Evolutionary conservation across 192 early-diverging fungal genomes (phyloP).

Genomic region (Dimargaris xerosporica): DNA sequence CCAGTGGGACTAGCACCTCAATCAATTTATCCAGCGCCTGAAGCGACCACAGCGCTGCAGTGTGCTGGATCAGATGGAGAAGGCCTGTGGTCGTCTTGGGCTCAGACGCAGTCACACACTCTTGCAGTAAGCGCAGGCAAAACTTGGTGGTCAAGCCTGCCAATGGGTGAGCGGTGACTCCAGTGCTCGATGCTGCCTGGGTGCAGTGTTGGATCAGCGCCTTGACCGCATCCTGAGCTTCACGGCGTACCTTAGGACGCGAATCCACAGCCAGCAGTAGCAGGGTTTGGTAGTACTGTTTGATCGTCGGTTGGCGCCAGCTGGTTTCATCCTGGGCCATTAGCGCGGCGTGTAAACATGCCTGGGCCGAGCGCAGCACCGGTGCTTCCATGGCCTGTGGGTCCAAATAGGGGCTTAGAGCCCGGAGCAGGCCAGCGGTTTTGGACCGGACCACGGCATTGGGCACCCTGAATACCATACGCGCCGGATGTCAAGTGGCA

Average conservation of each 20-base stretch:
- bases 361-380: slow-evolving; percentile 58
- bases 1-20: slow-evolving; percentile 57
- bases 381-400: slow-evolving; percentile 49
- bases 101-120: slow-evolving; percentile 32
- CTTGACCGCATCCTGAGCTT: slow-evolving; percentile 71
- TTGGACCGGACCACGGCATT: slow-evolving; percentile 40
- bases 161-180: too few relatives aligned
- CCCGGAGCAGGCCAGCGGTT: slow-evolving; percentile 37
- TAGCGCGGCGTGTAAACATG: slow-evolving; percentile 65
- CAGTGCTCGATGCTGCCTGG: slow-evolving; percentile 38
- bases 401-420: slow-evolving; percentile 42
- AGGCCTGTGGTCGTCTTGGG: slow-evolving; percentile 43
- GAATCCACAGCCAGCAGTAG: slow-evolving; percentile 63
- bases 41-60: slow-evolving; percentile 37
- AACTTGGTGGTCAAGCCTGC: slow-evolving; percentile 46
- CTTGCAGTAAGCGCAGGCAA: slow-evolving; percentile 38
- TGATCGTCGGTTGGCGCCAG: slow-evolving; percentile 54
- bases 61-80: slow-evolving; percentile 51
- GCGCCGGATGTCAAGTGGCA: not conserved
- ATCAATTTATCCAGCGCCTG: slow-evolving; percentile 47
- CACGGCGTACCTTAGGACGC: slow-evolving; percentile 77
- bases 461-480: slow-evolving; percentile 29
- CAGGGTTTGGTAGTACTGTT: slow-evolving; percentile 56
- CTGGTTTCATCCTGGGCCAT: slow-evolving; percentile 53
- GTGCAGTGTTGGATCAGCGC: slow-evolving; percentile 56